Evolutionary conservation across 129 eudicot genomes (phyloP), one percentile per base, ranked within the genome.

Genomic region (Escallonia rubra): DNA sequence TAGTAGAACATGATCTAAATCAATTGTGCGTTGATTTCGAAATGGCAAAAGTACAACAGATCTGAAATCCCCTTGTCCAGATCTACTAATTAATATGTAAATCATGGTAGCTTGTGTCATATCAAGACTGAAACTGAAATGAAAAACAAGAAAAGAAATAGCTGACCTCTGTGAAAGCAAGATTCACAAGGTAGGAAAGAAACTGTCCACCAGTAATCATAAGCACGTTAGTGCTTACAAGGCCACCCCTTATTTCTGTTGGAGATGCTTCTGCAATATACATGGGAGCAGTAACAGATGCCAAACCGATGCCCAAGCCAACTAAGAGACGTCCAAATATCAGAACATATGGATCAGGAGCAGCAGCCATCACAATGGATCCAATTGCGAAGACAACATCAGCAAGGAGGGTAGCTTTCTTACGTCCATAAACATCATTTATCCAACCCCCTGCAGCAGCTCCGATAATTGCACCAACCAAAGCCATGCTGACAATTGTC

Each of bases 201-300:
- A 93, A 93, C 58, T 93, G 99, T 82, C 99, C 99, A 64, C 87
- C 89, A 66, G 99, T 88, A 55, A 89, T 93, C 99, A 93, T 89
- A 15, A 86, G 99, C 70, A 89, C 99, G 48, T 93, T 93, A 39
- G 96, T 93, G 82, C 99, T 86, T 41, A 93, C 95, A 63, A 93
- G 89, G 51, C 99, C 90, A 44, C 99, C 99, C 59, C 96, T 82
- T 57, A 93, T 85, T 81, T 93, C 99, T 10, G 95, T 82, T 59
- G 99, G 99, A 43, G 96, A 71, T 15, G 93, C 96, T 78, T 93
- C 99, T 43, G 99, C 96, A 71, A 93, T 93, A 77, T 93, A 93
- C 76, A 93, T 94, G 10, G 96, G 99, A 72, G 99, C 99, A 42
- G 92, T 84, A 62, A 93, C 96, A 16, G 99, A 93, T 16, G 99